Evolutionary conservation across 2,329 filamentous ascomycete species (phyloP), one percentile per base, ranked within the genome.

Genomic region (Hypoxylon sp.): DNA sequence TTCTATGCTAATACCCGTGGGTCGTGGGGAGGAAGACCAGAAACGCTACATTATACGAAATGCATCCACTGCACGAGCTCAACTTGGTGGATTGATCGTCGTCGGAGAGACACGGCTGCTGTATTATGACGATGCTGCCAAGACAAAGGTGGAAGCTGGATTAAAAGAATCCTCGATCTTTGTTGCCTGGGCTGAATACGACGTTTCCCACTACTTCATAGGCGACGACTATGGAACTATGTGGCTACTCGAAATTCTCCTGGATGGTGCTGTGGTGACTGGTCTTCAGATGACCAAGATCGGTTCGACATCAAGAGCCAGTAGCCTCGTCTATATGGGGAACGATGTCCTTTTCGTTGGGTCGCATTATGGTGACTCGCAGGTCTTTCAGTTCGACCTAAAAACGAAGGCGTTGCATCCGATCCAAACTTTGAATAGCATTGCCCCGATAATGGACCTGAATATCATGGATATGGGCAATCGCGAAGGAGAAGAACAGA

Each of bases 391-490:
- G 19, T 65, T 79, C 5, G 71, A 77, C 1, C 68, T 75, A 0
- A 56, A 62, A 0, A 61, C 70, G 26, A 70, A 74, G 22, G 73
- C 83, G 0, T 81, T 94, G 62, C 82, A 89, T 49, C 77, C 94
- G 4, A 76, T 95, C 8, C 93, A 97, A 73, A 90, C 87, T 0
- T 83, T 96, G 58, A 81, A 87, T 3, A 99, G 97, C 73, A 92
- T 98, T 70, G 93, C 91, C 0, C 95, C 95, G 0, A 91, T 99
- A 43, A 80, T 98, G 39, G 95, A 99, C 75, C 97, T 99, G 71
- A 90, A 91, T 0, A 88, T 99, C 15, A 97, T 98, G 93, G 95
- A 98, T 73, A 91, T 98, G 84, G 94, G 94, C 0, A 94, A 93
- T 70, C 85, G 92, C 58, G 89, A 92, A 62, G 90, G 90, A 20